phyloP scores from a whole-genome alignment of 768 basidiomycete species.

The Boletus insuetus region DNA sequence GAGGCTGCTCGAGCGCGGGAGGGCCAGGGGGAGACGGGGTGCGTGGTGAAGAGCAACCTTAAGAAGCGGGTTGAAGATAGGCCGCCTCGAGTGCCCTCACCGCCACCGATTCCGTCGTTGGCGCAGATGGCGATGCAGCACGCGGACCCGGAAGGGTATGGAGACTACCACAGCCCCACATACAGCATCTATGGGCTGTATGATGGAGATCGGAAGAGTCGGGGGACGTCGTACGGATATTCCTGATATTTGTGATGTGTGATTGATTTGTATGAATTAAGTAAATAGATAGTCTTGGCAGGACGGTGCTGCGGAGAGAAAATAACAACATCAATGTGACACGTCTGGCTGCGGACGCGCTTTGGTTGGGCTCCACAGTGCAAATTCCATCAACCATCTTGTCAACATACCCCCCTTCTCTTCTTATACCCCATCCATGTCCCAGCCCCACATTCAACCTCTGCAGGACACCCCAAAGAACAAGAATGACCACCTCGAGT shows the following conservation, averaged over 20 bases:
- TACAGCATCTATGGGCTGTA: constrained; percentile 82
- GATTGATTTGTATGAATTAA: constrained; percentile 14
- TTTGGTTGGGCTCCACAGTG: neutral
- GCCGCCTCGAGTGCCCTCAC: constrained; percentile 79
- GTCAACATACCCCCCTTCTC: constrained; percentile 8
- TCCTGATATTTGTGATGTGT: constrained; percentile 3
- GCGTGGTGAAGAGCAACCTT: constrained; percentile 18
- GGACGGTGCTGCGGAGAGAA: constrained; percentile 18
- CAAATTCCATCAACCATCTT: neutral
- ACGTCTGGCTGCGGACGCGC: constrained; percentile 4
- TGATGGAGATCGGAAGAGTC: constrained; percentile 58
- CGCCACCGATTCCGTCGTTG: constrained; percentile 68
- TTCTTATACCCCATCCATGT: constrained; percentile 30
- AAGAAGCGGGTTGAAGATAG: constrained; percentile 48
- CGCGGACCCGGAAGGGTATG: constrained; percentile 57
- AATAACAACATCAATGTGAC: neutral
- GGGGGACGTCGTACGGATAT: constrained; percentile 25
- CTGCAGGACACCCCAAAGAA: constrained; percentile 26
- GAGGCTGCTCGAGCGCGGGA: constrained; percentile 29
- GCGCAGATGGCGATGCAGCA: constrained; percentile 73
- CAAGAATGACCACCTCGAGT: constrained; percentile 39
- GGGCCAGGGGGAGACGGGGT: constrained; percentile 9
- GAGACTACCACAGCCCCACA: constrained; percentile 73
- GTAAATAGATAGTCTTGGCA: constrained; percentile 10
- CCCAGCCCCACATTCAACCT: constrained; percentile 13